Percentiles rank a stretch among this genome's conserved stretches.
These are phyloP conservation scores for Trichopus zeylanicus DNA, from an alignment of 116 monocot species.

Conservation along the genomic window DNA sequence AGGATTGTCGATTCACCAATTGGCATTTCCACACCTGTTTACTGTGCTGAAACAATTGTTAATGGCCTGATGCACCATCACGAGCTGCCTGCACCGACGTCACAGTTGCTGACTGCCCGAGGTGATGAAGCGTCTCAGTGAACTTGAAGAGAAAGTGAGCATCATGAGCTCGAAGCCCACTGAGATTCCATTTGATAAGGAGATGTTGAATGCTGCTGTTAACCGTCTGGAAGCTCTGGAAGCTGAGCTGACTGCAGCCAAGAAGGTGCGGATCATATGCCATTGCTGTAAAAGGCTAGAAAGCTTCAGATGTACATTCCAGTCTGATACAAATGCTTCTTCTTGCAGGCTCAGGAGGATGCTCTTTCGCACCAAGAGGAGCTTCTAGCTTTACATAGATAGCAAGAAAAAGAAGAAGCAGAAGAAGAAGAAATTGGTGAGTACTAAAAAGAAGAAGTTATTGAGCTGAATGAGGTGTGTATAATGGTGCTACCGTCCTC, in stretches of 20 bases:
- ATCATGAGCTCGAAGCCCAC: constrained; percentile 37
- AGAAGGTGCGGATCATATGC: constrained; percentile 49
- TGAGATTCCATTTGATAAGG: constrained; percentile 64
- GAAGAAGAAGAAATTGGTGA: constrained; percentile 23
- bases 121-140: constrained; percentile 51
- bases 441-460: not conserved
- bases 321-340: not conserved
- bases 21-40: constrained; percentile 4
- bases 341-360: constrained; percentile 56
- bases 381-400: constrained; percentile 55
- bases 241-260: constrained; percentile 65
- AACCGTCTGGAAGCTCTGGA: constrained; percentile 53
- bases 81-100: constrained; percentile 17
- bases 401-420: constrained; percentile 70
- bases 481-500: no score
- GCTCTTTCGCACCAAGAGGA: constrained; percentile 50
- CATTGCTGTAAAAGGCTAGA: not conserved
- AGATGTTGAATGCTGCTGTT: constrained; percentile 58
- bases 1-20: constrained; percentile 27
- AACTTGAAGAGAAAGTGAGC: constrained; percentile 66
- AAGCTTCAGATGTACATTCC: not conserved
- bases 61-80: constrained; percentile 16
- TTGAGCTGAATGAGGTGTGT: no score
- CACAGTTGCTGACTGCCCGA: constrained; percentile 25
- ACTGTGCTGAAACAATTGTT: constrained; percentile 10